Base-by-base conservation (phyloP, 495 filamentous ascomycete genomes). In the Tetracladium setigerum region DNA sequence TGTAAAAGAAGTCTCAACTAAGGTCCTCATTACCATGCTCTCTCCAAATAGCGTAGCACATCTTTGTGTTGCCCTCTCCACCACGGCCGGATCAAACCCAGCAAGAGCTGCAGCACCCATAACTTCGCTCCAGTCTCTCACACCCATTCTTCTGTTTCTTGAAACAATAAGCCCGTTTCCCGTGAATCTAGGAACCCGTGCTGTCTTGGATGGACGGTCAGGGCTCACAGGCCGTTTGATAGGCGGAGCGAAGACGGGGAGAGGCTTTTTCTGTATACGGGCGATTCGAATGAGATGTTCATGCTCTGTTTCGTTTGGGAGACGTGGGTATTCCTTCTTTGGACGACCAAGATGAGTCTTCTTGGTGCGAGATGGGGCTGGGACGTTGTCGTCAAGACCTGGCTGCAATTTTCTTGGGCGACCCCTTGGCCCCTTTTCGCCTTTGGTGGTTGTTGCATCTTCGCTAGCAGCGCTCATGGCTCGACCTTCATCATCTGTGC, bases 91-190 rank as follows among this genome's bases (percentile, higher is more conserved):
- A 1, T 81, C 65, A 59, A 86, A 84, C 0, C 83, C 86, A 1
- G 70, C 75, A 48, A 89, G 70, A 0, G 84, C 73, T 16, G 89
- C 89, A 0, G 86, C 65, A 8, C 84, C 84, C 27, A 94, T 61
- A 1, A 92, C 74, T 45, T 90, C 84, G 36, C 82, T 82, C 89
- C 89, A 95, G 61, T 91, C 84, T 2, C 86, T 77, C 5, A 80
- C 63, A 3, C 65, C 72, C 46, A 75, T 51, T 35, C 14, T 55
- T 36, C 22, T 53, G 18, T 49, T 24, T 9, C 42, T 22, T 5
- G 3, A 2, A 24, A 15, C 15, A 10, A 16, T 19, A 30, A 41
- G 44, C 17, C 51, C 50, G 16, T 51, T 38, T n/a, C 17, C 12
- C 12, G 30, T 49, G n/a, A 30, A 32, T 37, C 32, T 44, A 19